phyloP scores from a whole-genome alignment of 192 early-diverging fungal species.

The Oehlia diaphana region DNA sequence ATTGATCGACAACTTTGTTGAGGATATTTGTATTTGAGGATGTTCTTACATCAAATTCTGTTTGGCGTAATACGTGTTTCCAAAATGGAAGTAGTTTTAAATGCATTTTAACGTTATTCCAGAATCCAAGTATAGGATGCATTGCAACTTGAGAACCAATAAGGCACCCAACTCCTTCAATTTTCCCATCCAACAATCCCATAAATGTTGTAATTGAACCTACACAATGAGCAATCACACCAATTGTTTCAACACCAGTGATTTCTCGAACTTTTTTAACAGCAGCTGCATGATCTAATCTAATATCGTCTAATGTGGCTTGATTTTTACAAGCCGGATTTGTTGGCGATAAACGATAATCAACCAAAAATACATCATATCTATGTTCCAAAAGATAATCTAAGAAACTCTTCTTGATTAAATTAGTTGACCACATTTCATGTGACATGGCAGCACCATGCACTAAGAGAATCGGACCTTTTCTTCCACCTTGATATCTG shows the following conservation, averaged over 20 bases:
- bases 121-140: slow-evolving; percentile 14
- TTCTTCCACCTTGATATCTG: slow-evolving; percentile 37
- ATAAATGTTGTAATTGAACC: slow-evolving; percentile 43
- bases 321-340: slow-evolving; percentile 34
- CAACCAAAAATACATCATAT: slow-evolving; percentile 49
- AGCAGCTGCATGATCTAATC: slow-evolving; percentile 37
- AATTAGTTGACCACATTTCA: slow-evolving; percentile 42
- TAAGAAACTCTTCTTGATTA: slow-evolving; percentile 40
- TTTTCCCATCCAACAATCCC: slow-evolving; percentile 42
- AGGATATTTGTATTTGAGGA: slow-evolving; percentile 32
- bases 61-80: slow-evolving; percentile 8
- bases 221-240: slow-evolving; percentile 45
- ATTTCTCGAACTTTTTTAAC: slow-evolving; percentile 36
- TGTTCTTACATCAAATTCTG: slow-evolving; percentile 25
- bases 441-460: slow-evolving; percentile 43
- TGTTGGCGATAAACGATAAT: slow-evolving; percentile 38
- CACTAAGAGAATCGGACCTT: slow-evolving; percentile 46
- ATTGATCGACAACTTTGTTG: slow-evolving; percentile 34
- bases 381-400: slow-evolving; percentile 43
- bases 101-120: slow-evolving; percentile 15
- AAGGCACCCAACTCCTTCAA: slow-evolving; percentile 44
- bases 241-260: slow-evolving; percentile 42
- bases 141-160: slow-evolving; percentile 38
- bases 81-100: neutral
- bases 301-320: slow-evolving; percentile 31